A percentile compares a stretch with the other conserved stretches of the same genome.
These are phyloP conservation scores for Lachancea lanzarotensis DNA, from an alignment of 805 yeast species.

Conservation along the genomic window DNA sequence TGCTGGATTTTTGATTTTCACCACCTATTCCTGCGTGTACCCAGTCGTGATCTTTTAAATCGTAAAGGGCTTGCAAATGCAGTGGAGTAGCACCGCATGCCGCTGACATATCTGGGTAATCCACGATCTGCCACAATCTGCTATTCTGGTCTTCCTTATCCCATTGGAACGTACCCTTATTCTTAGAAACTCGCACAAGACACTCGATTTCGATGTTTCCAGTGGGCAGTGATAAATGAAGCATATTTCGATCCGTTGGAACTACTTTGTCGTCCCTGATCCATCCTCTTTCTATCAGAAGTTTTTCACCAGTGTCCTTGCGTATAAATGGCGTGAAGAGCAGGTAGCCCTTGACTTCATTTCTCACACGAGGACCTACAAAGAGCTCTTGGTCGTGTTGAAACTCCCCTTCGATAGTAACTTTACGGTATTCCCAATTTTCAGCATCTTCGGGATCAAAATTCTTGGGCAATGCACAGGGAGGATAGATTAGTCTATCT, in stretches of 20 bases:
- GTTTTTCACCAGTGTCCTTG: slow-evolving; percentile 49
- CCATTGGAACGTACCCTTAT: slow-evolving; percentile 58
- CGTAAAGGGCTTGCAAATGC: slow-evolving; percentile 67
- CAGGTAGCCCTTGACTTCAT: slow-evolving; percentile 69
- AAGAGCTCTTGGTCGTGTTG: slow-evolving; percentile 82
- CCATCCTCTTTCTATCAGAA: slow-evolving; percentile 91
- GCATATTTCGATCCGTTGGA: slow-evolving; percentile 53
- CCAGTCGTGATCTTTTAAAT: slow-evolving; percentile 54
- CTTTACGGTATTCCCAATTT: slow-evolving; percentile 77
- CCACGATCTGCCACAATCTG: slow-evolving; percentile 70
- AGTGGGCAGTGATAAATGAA: slow-evolving; percentile 64
- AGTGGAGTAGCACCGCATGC: slow-evolving; percentile 63
- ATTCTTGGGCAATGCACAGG: slow-evolving; percentile 64
- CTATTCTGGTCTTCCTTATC: slow-evolving; percentile 62
- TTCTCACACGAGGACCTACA: slow-evolving; percentile 80
- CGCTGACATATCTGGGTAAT: slow-evolving; percentile 65
- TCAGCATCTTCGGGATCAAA: slow-evolving; percentile 57
- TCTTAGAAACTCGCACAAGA: slow-evolving; percentile 61
- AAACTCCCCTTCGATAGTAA: slow-evolving; percentile 68
- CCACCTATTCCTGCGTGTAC: background rate
- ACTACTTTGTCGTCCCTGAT: slow-evolving; percentile 57
- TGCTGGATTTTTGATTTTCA: slow-evolving; percentile 4
- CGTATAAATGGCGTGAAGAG: slow-evolving; percentile 79
- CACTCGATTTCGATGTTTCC: slow-evolving; percentile 67
- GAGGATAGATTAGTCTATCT: slow-evolving; percentile 66